Base-by-base conservation (phyloP, 371 early-diverging fungal species). In the Mucor ambiguus region DNA sequence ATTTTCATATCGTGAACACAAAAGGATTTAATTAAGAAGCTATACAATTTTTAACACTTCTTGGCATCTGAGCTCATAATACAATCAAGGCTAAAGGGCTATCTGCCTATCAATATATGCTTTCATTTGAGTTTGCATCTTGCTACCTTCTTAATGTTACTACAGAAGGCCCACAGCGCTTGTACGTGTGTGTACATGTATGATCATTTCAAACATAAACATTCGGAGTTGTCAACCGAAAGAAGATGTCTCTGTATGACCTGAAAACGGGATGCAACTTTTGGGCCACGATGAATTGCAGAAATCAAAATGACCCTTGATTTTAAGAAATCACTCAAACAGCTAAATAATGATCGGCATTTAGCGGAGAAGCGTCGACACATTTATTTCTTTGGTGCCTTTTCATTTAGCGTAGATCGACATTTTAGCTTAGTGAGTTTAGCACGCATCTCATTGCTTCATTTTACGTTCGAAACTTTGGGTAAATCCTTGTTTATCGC, bases 11-110 rank as follows among this genome's bases (percentile, higher is more conserved):
- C 28, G 28, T 52, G 46, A 46, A 46, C 46, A 46, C 46, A 46
- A 20, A 46, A 20, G 41, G 22, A 8, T 22, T 22, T 46, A 46
- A 46, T 46, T 46, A 46, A 52, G 14, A 12, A 14, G 18, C 41
- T 41, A 41, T 41, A 18, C 18, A 18, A 41, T 14, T 52, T 52
- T 52, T 52, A 28, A 52, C 28, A 26, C 24, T 28, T 52, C 52
- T 52, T 52, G 52, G 52, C 52, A 52, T 52, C 52, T 52, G 52
- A 52, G 52, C 52, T 52, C 52, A 14, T 26, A 52, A 52, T 41
- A 18, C 18, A 24, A 52, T 26, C 52, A 14, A 52, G 28, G 24
- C 16, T 52, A 28, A 52, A 16, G 16, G 30, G 18, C 41, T 18
- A 41, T 41, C 52, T 52, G 28, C 52, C 28, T 52, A 28, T 26